These are phyloP conservation scores for Trametes sp. DNA, from an alignment of 1,284 basidiomycete genomes.

Conservation along the genomic window DNA sequence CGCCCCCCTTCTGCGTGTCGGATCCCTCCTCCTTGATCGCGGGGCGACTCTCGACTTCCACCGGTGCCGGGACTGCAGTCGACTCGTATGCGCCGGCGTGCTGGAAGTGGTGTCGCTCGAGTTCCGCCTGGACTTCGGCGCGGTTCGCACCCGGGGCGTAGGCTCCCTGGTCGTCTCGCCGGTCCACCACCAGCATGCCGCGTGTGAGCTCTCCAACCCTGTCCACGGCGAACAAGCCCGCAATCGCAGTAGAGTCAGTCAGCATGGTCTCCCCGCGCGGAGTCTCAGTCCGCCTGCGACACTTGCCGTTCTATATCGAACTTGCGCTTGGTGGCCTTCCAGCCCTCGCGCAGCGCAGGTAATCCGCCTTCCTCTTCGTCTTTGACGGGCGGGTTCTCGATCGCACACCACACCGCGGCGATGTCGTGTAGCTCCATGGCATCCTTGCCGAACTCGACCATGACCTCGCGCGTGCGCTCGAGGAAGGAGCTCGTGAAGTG, in stretches of 20 bases:
- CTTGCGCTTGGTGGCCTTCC: slow-evolving; percentile 58
- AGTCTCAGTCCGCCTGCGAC: background rate
- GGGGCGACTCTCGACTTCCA: slow-evolving; percentile 51
- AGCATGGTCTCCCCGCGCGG: background rate
- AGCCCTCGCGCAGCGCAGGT: slow-evolving; percentile 52
- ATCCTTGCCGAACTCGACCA: slow-evolving; percentile 79
- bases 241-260: background rate
- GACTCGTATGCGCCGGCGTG: slow-evolving; percentile 54
- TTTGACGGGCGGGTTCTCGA: slow-evolving; percentile 63
- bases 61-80: slow-evolving; percentile 58
- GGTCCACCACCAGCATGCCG: slow-evolving; percentile 79
- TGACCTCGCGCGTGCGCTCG: slow-evolving; percentile 74
- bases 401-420: slow-evolving; percentile 82
- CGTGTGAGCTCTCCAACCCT: slow-evolving; percentile 65
- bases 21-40: slow-evolving; percentile 32
- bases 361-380: slow-evolving; percentile 33
- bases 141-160: slow-evolving; percentile 71
- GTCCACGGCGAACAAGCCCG: background rate
- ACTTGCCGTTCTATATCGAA: slow-evolving; percentile 74
- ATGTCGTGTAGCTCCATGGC: slow-evolving; percentile 89
- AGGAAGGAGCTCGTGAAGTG: slow-evolving; percentile 86
- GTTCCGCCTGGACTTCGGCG: slow-evolving; percentile 62
- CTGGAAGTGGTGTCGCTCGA: slow-evolving; percentile 48
- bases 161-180: slow-evolving; percentile 63
- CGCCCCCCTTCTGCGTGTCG: slow-evolving; percentile 41